A percentile compares a stretch with the other conserved stretches of the same genome.
phyloP scores from a whole-genome alignment of 495 filamentous ascomycete species.

The Penicillium coffeae region DNA sequence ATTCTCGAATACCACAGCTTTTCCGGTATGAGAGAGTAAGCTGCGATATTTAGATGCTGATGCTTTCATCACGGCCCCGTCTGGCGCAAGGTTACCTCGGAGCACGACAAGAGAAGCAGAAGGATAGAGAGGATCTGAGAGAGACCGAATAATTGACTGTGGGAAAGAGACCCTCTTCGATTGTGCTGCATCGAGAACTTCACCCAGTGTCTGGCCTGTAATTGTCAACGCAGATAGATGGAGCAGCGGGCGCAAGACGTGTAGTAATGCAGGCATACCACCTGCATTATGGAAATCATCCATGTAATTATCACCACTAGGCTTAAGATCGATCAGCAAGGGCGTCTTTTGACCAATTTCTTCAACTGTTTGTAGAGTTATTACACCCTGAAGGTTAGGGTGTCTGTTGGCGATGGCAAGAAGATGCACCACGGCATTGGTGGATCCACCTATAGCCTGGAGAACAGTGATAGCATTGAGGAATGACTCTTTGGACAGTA shows the following conservation, averaged over 20 bases:
- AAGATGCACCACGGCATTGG: slow-evolving; percentile 65
- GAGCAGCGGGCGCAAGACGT: slow-evolving; percentile 53
- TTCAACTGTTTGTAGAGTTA: slow-evolving; percentile 56
- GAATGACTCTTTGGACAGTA: slow-evolving; percentile 60
- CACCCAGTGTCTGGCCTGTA: slow-evolving; percentile 55
- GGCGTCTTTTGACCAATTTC: slow-evolving; percentile 57
- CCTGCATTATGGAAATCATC: slow-evolving; percentile 67
- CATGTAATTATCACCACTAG: slow-evolving; percentile 68
- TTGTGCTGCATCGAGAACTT: slow-evolving; percentile 45
- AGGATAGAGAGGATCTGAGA: slow-evolving; percentile 52
- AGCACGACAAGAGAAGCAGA: slow-evolving; percentile 52
- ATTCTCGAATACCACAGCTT: slow-evolving; percentile 56
- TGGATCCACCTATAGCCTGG: slow-evolving; percentile 66
- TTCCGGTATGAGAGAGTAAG: slow-evolving; percentile 50
- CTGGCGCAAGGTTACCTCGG: slow-evolving; percentile 52
- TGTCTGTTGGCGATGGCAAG: slow-evolving; percentile 62
- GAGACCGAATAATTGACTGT: slow-evolving; percentile 46
- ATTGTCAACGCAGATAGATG: slow-evolving; percentile 55
- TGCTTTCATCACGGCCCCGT: slow-evolving; percentile 60
- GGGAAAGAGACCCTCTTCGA: slow-evolving; percentile 41
- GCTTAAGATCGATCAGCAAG: slow-evolving; percentile 63
- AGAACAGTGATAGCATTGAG: slow-evolving; percentile 65
- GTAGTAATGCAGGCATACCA: slow-evolving; percentile 58
- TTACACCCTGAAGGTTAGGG: slow-evolving; percentile 47
- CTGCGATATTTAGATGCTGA: slow-evolving; percentile 54